These are phyloP conservation scores for Ogataea corticis DNA, from an alignment of 805 yeast genomes.

Conservation along the genomic window DNA sequence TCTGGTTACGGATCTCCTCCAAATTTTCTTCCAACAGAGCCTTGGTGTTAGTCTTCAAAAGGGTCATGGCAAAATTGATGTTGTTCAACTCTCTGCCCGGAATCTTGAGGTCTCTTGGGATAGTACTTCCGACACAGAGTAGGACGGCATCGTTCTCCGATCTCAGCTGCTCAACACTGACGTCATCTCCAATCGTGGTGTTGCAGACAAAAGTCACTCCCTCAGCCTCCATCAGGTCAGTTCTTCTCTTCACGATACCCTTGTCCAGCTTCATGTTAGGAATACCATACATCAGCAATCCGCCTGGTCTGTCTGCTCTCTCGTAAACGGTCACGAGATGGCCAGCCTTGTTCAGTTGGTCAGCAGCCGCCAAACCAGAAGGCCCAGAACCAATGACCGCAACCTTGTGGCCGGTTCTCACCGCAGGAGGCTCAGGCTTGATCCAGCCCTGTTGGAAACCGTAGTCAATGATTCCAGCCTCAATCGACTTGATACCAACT, in stretches of 20 bases:
- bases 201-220: slow-evolving; percentile 79
- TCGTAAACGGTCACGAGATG: slow-evolving; percentile 90
- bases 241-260: slow-evolving; percentile 87
- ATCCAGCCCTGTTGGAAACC: slow-evolving; percentile 98
- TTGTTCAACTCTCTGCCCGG: slow-evolving; percentile 91
- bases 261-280: slow-evolving; percentile 98
- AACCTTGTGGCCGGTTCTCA: slow-evolving; percentile 80
- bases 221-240: slow-evolving; percentile 85
- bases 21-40: slow-evolving; percentile 81
- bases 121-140: slow-evolving; percentile 91
- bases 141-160: slow-evolving; percentile 76
- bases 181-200: slow-evolving; percentile 82
- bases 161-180: slow-evolving; percentile 69
- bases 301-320: slow-evolving; percentile 95
- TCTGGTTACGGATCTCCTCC: slow-evolving; percentile 67
- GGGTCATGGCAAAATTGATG: slow-evolving; percentile 92
- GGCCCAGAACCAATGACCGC: slow-evolving; percentile 97
- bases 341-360: slow-evolving; percentile 95
- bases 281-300: slow-evolving; percentile 97
- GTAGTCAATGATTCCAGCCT: slow-evolving; percentile 93
- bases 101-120: slow-evolving; percentile 91
- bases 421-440: slow-evolving; percentile 73
- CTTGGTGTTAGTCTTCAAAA: slow-evolving; percentile 84
- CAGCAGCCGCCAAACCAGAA: slow-evolving; percentile 95
- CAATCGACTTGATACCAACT: slow-evolving; percentile 94